Evolutionary conservation across 306 rosid species (phyloP), one percentile per base, ranked within the genome.

Genomic region (Vigna radiata): DNA sequence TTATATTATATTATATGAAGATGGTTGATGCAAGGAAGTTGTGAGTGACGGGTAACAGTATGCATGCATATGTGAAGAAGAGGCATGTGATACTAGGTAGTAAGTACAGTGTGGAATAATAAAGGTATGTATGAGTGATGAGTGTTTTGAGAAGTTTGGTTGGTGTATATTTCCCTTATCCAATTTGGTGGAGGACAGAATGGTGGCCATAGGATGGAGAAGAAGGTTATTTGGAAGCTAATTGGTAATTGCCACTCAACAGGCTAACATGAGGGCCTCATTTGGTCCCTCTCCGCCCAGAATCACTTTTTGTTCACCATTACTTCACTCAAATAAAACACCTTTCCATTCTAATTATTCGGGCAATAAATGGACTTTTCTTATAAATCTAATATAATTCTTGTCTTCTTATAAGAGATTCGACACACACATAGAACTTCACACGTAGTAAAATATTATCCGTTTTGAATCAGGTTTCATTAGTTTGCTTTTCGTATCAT

Each of bases 201-300:
- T 18, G 62, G 31, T 69, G 11, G 18, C 53, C 68, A 50, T 49
- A 8, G 54, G 46, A 36, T 77, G 58, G 15, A 66, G 17, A 44
- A 17, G 41, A 73, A 39, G 62, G 63, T 39, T 72, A 19, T 59
- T 27, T 50, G 21, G 68, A 69, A 60, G 56, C 41, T 76, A 27
- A 65, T 61, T 85, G 76, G 29, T 68, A 36, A 72, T 62, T 85
- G 79, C 79, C 56, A 18, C 58, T 39, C 69, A 76, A 82, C 46
- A 61, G 37, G 14, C 68, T 78, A 64, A 58, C 84, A 82, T 11
- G 69, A 70, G 84, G 88, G 84, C 49, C 84, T 59, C 46, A 31
- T 27, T 49, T 6, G 78, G 82, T 2, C 77, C 86, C 73, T 55
- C 17, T n/a, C 27, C 37, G 83, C 27, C 77, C 21, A 36, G 59